These are phyloP conservation scores for Aspergillus tamarii DNA, from an alignment of 2,329 filamentous ascomycete species.

Conservation along the genomic window DNA sequence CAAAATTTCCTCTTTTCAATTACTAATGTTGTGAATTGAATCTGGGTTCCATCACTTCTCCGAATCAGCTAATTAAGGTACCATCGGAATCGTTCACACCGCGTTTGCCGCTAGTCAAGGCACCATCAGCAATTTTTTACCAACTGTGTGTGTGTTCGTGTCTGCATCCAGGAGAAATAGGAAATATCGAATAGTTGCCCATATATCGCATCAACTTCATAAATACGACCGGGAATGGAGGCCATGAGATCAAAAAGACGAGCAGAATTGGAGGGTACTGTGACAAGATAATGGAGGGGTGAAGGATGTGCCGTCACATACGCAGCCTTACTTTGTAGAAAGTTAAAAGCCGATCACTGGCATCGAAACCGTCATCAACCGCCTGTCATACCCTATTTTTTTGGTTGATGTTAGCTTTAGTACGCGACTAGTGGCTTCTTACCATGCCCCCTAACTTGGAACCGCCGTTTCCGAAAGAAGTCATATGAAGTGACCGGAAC, in stretches of 20 bases:
- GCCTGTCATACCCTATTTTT: constrained; percentile 4
- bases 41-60: not conserved
- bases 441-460: not conserved
- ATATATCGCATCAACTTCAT: not conserved
- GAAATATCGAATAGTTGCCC: not conserved
- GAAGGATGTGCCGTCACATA: constrained; percentile 3
- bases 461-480: constrained; percentile 5
- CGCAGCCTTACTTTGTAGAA: not conserved
- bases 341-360: constrained; percentile 5
- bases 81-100: constrained; percentile 2
- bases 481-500: constrained; percentile 5
- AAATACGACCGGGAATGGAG: not conserved
- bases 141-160: not conserved
- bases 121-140: not conserved
- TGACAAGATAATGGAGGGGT: not conserved
- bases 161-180: constrained; percentile 1
- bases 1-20: not conserved
- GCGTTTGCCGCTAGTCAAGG: constrained; percentile 7
- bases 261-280: not conserved
- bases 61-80: constrained; percentile 3
- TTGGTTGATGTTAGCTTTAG: not conserved
- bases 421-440: not conserved
- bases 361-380: not conserved
- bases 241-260: not conserved
- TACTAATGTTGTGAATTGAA: not conserved